Base-by-base conservation (phyloP, 108 stramenopile species). In the Cyclotella sp. region DNA sequence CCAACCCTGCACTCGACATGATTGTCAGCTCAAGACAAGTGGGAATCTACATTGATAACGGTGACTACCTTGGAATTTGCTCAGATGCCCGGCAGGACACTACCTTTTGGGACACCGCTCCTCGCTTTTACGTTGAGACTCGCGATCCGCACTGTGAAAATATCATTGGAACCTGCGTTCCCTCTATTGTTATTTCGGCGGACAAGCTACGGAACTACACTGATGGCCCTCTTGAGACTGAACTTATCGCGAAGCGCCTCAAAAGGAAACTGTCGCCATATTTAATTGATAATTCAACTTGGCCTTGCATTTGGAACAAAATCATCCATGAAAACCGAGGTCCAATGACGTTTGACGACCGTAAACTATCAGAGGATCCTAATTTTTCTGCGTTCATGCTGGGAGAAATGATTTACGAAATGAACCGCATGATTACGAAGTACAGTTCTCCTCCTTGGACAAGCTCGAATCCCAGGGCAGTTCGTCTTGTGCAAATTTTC, bases 341-440 rank as follows among this genome's bases (percentile, higher is more conserved):
- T 22, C 27, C 27, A 28, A 9, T 6, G 9, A 29, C 60, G 9
- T 21, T 61, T 9, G 14, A 61, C 24, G 60, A 61, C 15, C 7
- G 60, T 15, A 13, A 21, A 8, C 54, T 21, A 44, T 66, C n/a
- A n/a, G n/a, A n/a, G n/a, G n/a, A n/a, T n/a, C n/a, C n/a, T n/a
- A n/a, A n/a, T n/a, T n/a, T n/a, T 18, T 45, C 43, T 47, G 9
- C 46, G 6, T 26, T 14, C 16, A 49, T 66, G 44, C 26, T 66
- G 10, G 46, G 39, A 12, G 65, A 43, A 43, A 66, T 66, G 65
- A 66, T 66, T 13, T 11, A 66, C 45, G 43, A 66, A 46, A 16
- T 66, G 6, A 44, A 66, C 30, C 65, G 65, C 11, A 44, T 66
- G 65, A 66, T 68, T 5, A 42, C 45, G n/a, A 68, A 68, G 45